A percentile compares a stretch with the other conserved stretches of the same genome.
Evolutionary conservation across 805 yeast species (phyloP).

Genomic region (Yarrowia hollandica): DNA sequence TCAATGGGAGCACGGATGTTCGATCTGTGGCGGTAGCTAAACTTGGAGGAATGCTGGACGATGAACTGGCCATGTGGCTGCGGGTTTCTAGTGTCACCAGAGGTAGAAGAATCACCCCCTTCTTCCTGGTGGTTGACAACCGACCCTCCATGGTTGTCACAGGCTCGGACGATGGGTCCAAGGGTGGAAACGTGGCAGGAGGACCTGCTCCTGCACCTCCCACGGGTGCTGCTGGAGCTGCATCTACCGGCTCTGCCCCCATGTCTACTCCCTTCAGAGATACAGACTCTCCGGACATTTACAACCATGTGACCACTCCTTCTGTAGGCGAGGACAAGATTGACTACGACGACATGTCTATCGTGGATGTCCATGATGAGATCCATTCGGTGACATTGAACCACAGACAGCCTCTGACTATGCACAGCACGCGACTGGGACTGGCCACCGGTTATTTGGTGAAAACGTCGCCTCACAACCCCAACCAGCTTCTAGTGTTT

Average conservation of each 20-base stretch:
- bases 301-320: constrained; percentile 27
- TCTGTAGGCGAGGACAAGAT: constrained; percentile 23
- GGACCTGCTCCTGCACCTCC: constrained; percentile 13
- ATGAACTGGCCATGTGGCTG: constrained; percentile 41
- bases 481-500: constrained; percentile 25
- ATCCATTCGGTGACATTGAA: constrained; percentile 38
- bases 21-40: constrained; percentile 44
- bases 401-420: constrained; percentile 31
- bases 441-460: constrained; percentile 35
- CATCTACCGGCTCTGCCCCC: constrained; percentile 4
- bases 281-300: constrained; percentile 40
- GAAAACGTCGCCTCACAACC: constrained; percentile 31
- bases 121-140: constrained; percentile 11
- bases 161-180: neutral
- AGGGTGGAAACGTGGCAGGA: neutral
- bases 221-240: neutral
- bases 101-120: constrained; percentile 9
- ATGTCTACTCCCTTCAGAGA: constrained; percentile 29
- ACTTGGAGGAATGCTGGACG: constrained; percentile 41
- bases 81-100: constrained; percentile 27
- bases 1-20: constrained; percentile 32
- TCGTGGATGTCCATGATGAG: constrained; percentile 40
- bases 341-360: constrained; percentile 34
- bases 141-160: constrained; percentile 8
- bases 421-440: constrained; percentile 22